Percentiles rank a stretch among this genome's conserved stretches.
phyloP scores from a whole-genome alignment of 305 asterid species.

The Solanum hybrid region DNA sequence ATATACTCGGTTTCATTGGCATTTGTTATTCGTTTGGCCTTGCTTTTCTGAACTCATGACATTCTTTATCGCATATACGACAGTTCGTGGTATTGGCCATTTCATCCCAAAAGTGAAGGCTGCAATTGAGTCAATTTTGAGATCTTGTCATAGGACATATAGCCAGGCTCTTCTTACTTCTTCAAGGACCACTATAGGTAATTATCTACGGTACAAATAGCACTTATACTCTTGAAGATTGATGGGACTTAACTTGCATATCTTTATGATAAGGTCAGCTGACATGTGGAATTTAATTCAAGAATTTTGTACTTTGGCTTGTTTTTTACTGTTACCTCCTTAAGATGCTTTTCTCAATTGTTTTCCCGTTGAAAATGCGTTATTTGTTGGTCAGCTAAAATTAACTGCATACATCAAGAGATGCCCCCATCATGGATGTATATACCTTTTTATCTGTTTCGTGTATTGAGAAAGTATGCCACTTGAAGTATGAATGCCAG shows the following conservation, averaged over 20 bases:
- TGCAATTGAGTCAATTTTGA: slow-evolving; percentile 87
- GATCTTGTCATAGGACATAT: slow-evolving; percentile 79
- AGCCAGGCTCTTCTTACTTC: slow-evolving; percentile 96
- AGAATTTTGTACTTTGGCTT: not conserved
- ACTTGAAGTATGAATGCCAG: not conserved
- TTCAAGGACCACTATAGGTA: slow-evolving; percentile 94
- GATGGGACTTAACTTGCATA: not conserved
- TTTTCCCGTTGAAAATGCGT: not conserved
- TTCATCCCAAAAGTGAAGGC: slow-evolving; percentile 97
- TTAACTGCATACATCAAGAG: not conserved
- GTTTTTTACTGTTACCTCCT: not conserved
- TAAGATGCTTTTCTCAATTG: not conserved
- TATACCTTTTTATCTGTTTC: not conserved
- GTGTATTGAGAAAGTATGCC: not conserved
- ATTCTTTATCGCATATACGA: slow-evolving; percentile 12
- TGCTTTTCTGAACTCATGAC: slow-evolving; percentile 9
- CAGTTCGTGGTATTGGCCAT: slow-evolving; percentile 96
- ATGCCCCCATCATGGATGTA: not conserved
- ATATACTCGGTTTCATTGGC: not conserved
- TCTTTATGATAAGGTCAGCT: not conserved
- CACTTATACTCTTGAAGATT: slow-evolving; percentile 3
- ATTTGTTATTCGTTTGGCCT: slow-evolving; percentile 9
- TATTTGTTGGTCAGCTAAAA: not conserved
- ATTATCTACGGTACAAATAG: slow-evolving; percentile 13
- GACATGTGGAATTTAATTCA: not conserved